Evolutionary conservation across 805 yeast species (phyloP).

Genomic region (Myxozyma kluyveri): DNA sequence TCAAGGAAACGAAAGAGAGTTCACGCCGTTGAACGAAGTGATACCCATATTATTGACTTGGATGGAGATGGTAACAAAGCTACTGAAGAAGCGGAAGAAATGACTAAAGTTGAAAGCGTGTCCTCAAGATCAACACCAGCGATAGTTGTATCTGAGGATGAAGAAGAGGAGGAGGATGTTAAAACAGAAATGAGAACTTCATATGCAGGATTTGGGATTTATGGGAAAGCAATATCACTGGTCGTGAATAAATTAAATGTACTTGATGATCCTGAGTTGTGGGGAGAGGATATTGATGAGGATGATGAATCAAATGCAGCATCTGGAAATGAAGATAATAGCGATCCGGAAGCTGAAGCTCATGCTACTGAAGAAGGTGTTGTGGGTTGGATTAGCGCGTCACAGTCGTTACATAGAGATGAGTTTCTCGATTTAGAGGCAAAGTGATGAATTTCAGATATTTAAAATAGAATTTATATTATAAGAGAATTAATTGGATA

Average conservation of each 20-base stretch:
- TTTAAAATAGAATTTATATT: too few species aligned
- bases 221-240: conserved; percentile 11
- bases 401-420: conserved; percentile 6
- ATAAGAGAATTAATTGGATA: too few species aligned
- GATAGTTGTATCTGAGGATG: not conserved
- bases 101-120: not conserved
- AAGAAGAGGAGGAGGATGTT: conserved; percentile 4
- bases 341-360: not conserved
- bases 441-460: not conserved
- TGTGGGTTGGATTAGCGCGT: conserved; percentile 16
- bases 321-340: not conserved
- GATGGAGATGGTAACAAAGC: conserved; percentile 1
- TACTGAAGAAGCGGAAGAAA: not conserved
- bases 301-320: not conserved
- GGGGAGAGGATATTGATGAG: conserved; percentile 3
- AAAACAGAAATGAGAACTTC: conserved; percentile 12
- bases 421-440: conserved; percentile 18
- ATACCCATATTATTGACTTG: conserved; percentile 1
- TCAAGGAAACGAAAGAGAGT: not conserved
- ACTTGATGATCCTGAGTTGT: not conserved
- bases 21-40: not conserved
- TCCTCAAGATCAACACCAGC: too few species aligned
- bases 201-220: conserved; percentile 7
- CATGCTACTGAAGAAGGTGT: conserved; percentile 9
- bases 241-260: conserved; percentile 1